Conservation (phyloP, 768 basidiomycete genomes). For the Suillus fuscotomentosus region DNA sequence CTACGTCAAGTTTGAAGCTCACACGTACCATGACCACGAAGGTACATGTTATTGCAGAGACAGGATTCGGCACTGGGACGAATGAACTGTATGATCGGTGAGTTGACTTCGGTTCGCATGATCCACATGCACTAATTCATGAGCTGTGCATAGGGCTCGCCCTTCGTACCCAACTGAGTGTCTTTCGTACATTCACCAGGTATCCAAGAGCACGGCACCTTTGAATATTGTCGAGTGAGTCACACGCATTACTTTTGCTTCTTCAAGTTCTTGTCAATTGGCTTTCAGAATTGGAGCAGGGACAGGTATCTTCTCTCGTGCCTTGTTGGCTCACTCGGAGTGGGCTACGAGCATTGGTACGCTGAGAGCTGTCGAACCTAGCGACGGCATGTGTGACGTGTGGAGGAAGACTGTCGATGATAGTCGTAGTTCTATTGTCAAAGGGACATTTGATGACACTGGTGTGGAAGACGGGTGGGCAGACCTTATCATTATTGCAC, state of each 20-base stretch:
- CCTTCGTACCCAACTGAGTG: constrained; percentile 77
- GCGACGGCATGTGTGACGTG: constrained; percentile 77
- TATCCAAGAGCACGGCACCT: constrained; percentile 36
- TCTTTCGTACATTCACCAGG: constrained; percentile 56
- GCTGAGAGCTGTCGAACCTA: constrained; percentile 79
- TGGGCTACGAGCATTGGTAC: constrained; percentile 50
- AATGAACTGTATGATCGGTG: constrained; percentile 82
- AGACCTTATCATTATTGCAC: constrained; percentile 75
- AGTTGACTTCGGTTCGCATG: constrained; percentile 2
- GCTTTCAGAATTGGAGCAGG: constrained; percentile 70
- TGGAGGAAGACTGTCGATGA: constrained; percentile 61
- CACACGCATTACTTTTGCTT: not conserved
- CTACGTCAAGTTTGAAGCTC: not conserved
- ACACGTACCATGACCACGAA: constrained; percentile 26
- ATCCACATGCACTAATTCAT: not conserved
- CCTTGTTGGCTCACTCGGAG: constrained; percentile 63
- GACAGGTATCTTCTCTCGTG: constrained; percentile 87
- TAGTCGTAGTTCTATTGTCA: constrained; percentile 46
- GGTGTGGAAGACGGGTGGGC: constrained; percentile 67
- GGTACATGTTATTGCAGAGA: constrained; percentile 66
- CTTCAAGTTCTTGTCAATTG: not conserved
- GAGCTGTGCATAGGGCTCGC: constrained; percentile 51
- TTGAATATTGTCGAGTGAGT: constrained; percentile 73
- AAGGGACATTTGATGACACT: constrained; percentile 72
- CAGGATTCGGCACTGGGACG: constrained; percentile 77